phyloP scores from a whole-genome alignment of 169 alveolate species.

The Cryptosporidium tyzzeri region DNA sequence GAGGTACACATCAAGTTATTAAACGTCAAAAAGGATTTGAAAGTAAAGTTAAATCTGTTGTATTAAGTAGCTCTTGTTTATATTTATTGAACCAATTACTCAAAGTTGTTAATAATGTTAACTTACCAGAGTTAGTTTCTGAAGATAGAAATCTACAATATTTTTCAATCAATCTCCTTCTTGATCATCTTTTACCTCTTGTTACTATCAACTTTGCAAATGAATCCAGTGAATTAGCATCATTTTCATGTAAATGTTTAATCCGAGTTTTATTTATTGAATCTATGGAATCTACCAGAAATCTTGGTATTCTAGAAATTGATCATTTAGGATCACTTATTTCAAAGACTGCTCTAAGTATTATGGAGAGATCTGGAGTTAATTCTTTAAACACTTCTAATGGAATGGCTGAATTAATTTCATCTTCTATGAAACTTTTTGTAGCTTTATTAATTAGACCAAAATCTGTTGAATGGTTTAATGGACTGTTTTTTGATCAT shows the following conservation, averaged over 20 bases:
- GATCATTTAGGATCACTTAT: constrained; percentile 54
- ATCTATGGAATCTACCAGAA: constrained; percentile 7
- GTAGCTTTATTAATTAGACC: constrained; percentile 53
- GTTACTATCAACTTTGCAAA: constrained; percentile 2
- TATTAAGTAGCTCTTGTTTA: constrained; percentile 34
- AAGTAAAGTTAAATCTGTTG: constrained; percentile 18
- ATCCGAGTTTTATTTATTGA: constrained; percentile 8
- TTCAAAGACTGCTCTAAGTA: constrained; percentile 14
- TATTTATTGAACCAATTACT: constrained; percentile 37
- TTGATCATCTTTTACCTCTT: constrained; percentile 11
- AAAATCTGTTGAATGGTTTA: constrained; percentile 57
- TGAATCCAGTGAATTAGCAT: constrained; percentile 54
- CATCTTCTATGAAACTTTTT: constrained; percentile 50
- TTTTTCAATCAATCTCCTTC: background rate
- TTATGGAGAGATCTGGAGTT: constrained; percentile 59
- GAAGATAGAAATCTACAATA: background rate
- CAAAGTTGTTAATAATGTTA: constrained; percentile 4
- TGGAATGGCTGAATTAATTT: constrained; percentile 42
- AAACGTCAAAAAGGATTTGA: constrained; percentile 64
- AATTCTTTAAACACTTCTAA: constrained; percentile 20
- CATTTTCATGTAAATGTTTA: constrained; percentile 41
- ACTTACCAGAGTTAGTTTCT: background rate
- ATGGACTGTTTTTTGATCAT: constrained; percentile 6
- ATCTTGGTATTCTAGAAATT: background rate
- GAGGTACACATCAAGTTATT: constrained; percentile 66